Evolutionary conservation across 768 basidiomycete genomes (phyloP).

Genomic region (Auricularia sp.): DNA sequence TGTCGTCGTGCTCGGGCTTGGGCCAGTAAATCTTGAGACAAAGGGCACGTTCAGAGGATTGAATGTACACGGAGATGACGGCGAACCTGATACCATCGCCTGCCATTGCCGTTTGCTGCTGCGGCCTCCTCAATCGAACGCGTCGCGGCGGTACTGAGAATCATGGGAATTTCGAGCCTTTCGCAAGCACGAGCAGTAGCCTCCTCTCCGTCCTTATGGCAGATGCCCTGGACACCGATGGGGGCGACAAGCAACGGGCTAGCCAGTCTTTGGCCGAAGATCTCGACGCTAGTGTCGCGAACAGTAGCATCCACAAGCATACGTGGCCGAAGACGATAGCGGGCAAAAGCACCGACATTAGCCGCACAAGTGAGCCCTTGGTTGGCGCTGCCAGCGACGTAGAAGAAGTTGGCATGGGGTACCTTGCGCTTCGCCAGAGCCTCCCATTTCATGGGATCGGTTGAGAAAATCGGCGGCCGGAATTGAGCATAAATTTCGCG

Average conservation of each 20-base stretch:
- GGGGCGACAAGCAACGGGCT: constrained; percentile 20
- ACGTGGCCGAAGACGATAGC: constrained; percentile 32
- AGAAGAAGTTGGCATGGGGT: neutral
- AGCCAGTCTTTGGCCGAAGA: constrained; percentile 14
- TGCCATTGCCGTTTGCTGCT: constrained; percentile 52
- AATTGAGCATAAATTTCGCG: neutral
- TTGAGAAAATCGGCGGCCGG: neutral
- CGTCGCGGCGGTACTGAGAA: constrained; percentile 65
- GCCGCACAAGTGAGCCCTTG: neutral
- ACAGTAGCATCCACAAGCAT: constrained; percentile 57
- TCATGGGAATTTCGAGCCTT: constrained; percentile 53
- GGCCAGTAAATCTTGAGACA: constrained; percentile 28
- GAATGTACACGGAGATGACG: too few species aligned
- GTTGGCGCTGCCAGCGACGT: neutral
- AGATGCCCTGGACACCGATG: constrained; percentile 69
- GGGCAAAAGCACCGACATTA: neutral
- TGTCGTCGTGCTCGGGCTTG: constrained; percentile 31
- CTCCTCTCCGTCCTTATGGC: constrained; percentile 61
- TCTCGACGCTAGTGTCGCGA: constrained; percentile 28
- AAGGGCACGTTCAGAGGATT: too few species aligned
- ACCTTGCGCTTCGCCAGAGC: neutral
- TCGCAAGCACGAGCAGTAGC: constrained; percentile 57
- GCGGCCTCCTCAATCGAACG: constrained; percentile 74
- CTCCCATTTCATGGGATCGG: neutral
- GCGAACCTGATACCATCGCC: constrained; percentile 59